Conservation (phyloP, 805 yeast species). For the Brettanomyces nanus region DNA sequence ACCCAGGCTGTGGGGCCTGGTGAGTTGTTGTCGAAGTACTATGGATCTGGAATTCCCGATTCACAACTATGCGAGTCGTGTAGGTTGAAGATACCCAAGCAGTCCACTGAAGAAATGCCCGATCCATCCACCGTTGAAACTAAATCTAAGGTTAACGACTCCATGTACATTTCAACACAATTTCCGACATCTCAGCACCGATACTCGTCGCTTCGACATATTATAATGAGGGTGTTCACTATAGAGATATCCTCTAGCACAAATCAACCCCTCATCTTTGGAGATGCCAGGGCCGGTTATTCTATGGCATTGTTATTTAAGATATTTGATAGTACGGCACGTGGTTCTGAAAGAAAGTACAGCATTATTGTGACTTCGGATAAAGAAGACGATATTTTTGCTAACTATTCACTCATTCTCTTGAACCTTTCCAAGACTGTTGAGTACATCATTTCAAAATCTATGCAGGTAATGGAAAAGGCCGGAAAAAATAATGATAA, state of each 20-base stretch:
- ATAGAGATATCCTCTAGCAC: constrained; percentile 58
- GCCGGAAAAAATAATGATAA: constrained; percentile 22
- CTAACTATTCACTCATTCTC: constrained; percentile 45
- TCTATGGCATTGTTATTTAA: constrained; percentile 55
- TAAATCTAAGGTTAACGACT: constrained; percentile 9
- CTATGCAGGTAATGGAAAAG: constrained; percentile 16
- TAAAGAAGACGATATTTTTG: constrained; percentile 41
- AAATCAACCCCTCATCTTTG: constrained; percentile 53
- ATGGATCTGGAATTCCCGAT: constrained; percentile 29
- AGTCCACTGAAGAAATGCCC: constrained; percentile 4
- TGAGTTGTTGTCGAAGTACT: constrained; percentile 20
- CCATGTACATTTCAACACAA: constrained; percentile 45
- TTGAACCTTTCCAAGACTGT: constrained; percentile 34
- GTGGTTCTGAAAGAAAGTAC: constrained; percentile 69
- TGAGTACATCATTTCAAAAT: constrained; percentile 28
- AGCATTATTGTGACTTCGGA: constrained; percentile 51
- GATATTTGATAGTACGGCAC: constrained; percentile 53
- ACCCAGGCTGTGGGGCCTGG: constrained; percentile 34
- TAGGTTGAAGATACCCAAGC: constrained; percentile 40
- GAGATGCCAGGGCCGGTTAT: constrained; percentile 53
- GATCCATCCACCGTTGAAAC: constrained; percentile 9
- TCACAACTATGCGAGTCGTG: constrained; percentile 50
- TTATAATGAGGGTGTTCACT: constrained; percentile 55
- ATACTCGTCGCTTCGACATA: constrained; percentile 47
- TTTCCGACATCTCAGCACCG: constrained; percentile 46